These are phyloP conservation scores for Ulmus americana DNA, from an alignment of 331 rosid genomes.

Conservation along the genomic window DNA sequence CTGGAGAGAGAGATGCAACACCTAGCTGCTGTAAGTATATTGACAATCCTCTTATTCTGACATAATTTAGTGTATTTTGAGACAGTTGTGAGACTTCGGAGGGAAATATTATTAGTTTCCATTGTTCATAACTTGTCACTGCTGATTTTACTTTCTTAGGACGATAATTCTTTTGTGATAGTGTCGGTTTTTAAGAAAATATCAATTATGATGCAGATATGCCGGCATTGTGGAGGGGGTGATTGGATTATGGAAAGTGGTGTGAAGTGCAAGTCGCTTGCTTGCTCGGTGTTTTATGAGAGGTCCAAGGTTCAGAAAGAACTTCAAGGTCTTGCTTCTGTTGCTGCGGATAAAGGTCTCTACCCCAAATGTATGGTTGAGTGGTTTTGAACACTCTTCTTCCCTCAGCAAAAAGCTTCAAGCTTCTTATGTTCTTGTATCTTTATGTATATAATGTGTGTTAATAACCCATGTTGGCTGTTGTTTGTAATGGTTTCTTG, in stretches of 20 bases:
- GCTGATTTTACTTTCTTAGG: not conserved
- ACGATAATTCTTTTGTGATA: not conserved
- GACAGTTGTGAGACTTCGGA: no score
- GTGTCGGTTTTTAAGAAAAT: not conserved
- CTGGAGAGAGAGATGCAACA: slow-evolving; percentile 85
- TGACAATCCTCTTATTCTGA: slow-evolving; percentile 2
- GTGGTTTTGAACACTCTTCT: slow-evolving; percentile 51
- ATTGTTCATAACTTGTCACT: no score
- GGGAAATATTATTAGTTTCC: no score
- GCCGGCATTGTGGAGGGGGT: slow-evolving; percentile 87
- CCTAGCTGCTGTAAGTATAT: slow-evolving; percentile 65
- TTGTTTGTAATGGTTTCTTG: no score
- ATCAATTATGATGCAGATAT: slow-evolving; percentile 43
- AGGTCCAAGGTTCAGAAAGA: slow-evolving; percentile 82
- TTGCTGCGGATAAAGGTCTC: slow-evolving; percentile 60
- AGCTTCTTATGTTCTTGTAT: not conserved
- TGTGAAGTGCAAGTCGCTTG: slow-evolving; percentile 73
- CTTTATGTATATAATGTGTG: not conserved
- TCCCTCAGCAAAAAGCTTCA: not conserved
- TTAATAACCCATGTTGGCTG: no score
- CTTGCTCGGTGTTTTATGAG: slow-evolving; percentile 76
- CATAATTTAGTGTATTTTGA: no score
- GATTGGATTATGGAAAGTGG: slow-evolving; percentile 56
- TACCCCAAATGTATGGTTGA: slow-evolving; percentile 66
- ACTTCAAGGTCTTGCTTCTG: slow-evolving; percentile 50